A percentile compares a stretch with the other conserved stretches of the same genome.
Evolutionary conservation across 768 basidiomycete genomes (phyloP).

Genomic region (Tricholoma hemisulphureum): DNA sequence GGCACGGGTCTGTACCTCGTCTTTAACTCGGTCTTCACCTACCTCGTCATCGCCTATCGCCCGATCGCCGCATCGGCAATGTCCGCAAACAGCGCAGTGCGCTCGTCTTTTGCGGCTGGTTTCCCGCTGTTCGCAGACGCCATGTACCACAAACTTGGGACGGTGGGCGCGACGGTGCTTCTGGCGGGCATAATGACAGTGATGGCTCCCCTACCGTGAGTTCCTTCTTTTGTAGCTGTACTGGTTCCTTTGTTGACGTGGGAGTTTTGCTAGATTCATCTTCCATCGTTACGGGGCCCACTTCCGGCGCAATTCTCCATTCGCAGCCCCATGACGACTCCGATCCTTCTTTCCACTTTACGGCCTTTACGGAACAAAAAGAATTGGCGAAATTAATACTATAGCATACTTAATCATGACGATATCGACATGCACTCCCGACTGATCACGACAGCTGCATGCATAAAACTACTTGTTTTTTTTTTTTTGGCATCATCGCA

Average conservation of each 20-base stretch:
- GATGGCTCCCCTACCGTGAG: slow-evolving; percentile 63
- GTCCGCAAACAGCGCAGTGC: slow-evolving; percentile 62
- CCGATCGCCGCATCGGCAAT: slow-evolving; percentile 68
- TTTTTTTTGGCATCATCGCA: no score
- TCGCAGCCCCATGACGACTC: slow-evolving; percentile 24
- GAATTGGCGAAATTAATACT: no score
- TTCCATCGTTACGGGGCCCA: slow-evolving; percentile 47
- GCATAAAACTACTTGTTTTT: no score
- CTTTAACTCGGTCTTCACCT: slow-evolving; percentile 70
- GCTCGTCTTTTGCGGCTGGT: slow-evolving; percentile 58
- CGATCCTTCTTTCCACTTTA: no score
- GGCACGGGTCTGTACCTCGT: slow-evolving; percentile 64
- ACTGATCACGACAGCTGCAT: no score
- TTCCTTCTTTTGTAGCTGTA: slow-evolving; percentile 1
- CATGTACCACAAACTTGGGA: slow-evolving; percentile 64
- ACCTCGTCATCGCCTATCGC: slow-evolving; percentile 66
- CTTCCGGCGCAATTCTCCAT: slow-evolving; percentile 42
- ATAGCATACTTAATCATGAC: no score
- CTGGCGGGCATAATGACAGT: slow-evolving; percentile 61
- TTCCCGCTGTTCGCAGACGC: slow-evolving; percentile 68
- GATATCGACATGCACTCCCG: no score
- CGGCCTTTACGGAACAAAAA: no score
- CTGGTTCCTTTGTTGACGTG: neutral
- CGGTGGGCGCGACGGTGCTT: slow-evolving; percentile 71
- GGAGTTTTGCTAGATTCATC: slow-evolving; percentile 37